Conservation (phyloP, 768 basidiomycete species). For the Lactarius psammicola region DNA sequence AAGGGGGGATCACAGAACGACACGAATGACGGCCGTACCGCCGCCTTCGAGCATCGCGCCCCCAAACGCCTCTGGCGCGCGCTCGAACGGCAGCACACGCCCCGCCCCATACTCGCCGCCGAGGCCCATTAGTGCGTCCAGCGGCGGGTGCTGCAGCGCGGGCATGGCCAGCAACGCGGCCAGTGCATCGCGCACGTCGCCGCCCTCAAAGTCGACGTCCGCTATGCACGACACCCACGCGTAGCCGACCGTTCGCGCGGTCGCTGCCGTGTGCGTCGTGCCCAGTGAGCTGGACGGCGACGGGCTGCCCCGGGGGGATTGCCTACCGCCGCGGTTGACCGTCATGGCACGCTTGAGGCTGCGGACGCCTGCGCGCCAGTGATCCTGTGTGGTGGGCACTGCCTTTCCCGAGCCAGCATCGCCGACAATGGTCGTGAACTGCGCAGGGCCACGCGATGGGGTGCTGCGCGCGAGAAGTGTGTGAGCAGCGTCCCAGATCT, state of each 20-base stretch:
- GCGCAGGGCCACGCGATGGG: conserved; percentile 35
- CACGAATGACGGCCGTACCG: conserved; percentile 37
- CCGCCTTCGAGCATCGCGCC: conserved; percentile 35
- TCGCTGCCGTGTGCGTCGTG: conserved; percentile 14
- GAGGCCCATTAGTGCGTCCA: conserved; percentile 29
- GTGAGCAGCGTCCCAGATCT: conserved; percentile 73
- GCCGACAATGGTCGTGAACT: conserved; percentile 82
- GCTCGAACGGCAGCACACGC: conserved; percentile 53
- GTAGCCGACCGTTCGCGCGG: conserved; percentile 58
- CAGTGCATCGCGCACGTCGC: conserved; percentile 60
- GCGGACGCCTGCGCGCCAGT: conserved; percentile 70
- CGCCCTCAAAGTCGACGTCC: conserved; percentile 82
- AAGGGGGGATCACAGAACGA: conserved; percentile 29
- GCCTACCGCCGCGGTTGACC: conserved; percentile 15
- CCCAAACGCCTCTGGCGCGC: conserved; percentile 50
- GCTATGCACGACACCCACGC: conserved; percentile 79
- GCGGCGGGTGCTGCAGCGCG: conserved; percentile 37
- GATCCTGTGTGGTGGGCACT: conserved; percentile 68
- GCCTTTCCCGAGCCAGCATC: conserved; percentile 58
- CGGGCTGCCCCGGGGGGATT: conserved; percentile 1
- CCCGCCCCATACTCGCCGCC: conserved; percentile 36
- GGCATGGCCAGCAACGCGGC: conserved; percentile 42
- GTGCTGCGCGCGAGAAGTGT: conserved; percentile 48
- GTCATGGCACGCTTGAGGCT: conserved; percentile 44
- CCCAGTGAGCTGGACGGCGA: conserved; percentile 1